Evolutionary conservation across 805 yeast species (phyloP).

Genomic region (Hanseniaspora taiwanica): DNA sequence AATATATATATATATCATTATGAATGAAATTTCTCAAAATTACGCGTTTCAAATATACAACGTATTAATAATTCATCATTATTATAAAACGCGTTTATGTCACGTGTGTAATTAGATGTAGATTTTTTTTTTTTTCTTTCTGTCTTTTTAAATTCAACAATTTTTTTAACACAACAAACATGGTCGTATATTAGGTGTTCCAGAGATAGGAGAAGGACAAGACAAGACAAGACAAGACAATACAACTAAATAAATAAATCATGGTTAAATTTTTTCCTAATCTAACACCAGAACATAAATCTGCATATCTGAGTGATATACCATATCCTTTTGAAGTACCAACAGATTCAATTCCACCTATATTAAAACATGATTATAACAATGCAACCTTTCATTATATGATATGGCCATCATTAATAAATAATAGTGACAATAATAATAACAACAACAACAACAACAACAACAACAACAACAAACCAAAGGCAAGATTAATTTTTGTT

Average conservation of each 20-base stretch:
- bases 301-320: too few relatives aligned
- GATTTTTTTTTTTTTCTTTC: too few relatives aligned
- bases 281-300: not conserved
- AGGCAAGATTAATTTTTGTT: slow-evolving; percentile 35
- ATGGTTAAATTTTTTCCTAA: slow-evolving; percentile 5
- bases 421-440: not conserved
- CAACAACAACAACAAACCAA: not conserved
- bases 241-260: not conserved
- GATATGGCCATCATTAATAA: not conserved
- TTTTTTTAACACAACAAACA: too few relatives aligned
- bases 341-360: slow-evolving; percentile 1
- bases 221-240: not conserved
- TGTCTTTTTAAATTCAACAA: too few relatives aligned
- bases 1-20: too few relatives aligned
- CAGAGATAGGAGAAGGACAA: not conserved
- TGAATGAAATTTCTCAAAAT: too few relatives aligned
- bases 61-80: too few relatives aligned
- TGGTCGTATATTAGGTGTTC: not conserved
- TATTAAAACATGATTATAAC: slow-evolving; percentile 2
- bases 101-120: too few relatives aligned
- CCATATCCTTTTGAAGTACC: slow-evolving; percentile 4
- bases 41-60: too few relatives aligned
- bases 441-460: not conserved
- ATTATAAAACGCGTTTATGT: too few relatives aligned
- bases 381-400: not conserved